phyloP scores from a whole-genome alignment of 768 basidiomycete species.

The Boletus tomentosulus region DNA sequence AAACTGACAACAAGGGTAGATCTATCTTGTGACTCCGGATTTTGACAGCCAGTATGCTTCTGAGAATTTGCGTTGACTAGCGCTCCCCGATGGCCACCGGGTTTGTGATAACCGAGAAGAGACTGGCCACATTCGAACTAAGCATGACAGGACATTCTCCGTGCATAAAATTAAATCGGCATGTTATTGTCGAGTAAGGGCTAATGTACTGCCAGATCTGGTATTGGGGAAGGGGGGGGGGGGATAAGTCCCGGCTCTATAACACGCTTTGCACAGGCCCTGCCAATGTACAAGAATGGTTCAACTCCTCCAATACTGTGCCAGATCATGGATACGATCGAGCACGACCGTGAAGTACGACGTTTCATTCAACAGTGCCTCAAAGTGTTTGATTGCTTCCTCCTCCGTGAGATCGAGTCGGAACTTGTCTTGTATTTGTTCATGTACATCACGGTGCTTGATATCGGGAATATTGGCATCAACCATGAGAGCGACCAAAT shows the following conservation, averaged over 20 bases:
- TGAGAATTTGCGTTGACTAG: neutral
- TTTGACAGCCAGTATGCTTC: neutral
- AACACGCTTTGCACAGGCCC: neutral
- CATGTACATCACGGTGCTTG: constrained; percentile 82
- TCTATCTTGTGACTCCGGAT: neutral
- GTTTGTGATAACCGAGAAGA: neutral
- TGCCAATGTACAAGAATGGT: neutral
- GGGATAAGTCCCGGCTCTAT: neutral
- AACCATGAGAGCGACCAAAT: constrained; percentile 94
- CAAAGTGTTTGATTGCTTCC: constrained; percentile 96
- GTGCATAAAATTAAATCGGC: neutral
- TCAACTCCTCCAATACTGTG: constrained; percentile 84
- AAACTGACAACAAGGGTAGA: neutral
- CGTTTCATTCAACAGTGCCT: constrained; percentile 88
- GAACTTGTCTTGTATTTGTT: constrained; percentile 96
- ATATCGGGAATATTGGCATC: constrained; percentile 98
- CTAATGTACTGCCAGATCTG: neutral
- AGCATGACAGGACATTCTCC: neutral
- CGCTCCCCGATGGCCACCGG: neutral
- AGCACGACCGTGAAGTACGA: constrained; percentile 90
- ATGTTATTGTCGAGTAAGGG: neutral
- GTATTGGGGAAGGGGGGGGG: neutral
- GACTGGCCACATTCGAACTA: neutral
- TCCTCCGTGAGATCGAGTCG: constrained; percentile 91
- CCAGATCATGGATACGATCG: constrained; percentile 89